Conservation (phyloP, 331 rosid species). For the Arachis monticola region DNA sequence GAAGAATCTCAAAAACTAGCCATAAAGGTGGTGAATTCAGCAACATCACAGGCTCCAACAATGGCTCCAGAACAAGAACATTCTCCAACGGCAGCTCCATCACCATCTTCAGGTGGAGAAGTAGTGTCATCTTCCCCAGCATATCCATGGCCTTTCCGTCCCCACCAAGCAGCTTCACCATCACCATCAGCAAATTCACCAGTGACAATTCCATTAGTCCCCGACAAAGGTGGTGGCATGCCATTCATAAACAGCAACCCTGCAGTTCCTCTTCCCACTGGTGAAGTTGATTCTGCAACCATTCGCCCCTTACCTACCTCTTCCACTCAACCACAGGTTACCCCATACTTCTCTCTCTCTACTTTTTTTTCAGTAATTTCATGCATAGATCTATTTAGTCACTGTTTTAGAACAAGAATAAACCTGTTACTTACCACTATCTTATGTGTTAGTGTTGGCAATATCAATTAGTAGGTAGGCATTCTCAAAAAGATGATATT, state of each 20-base stretch:
- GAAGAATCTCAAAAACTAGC: conserved; percentile 73
- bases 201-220: conserved; percentile 57
- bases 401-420: too few species aligned
- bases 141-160: conserved; percentile 86
- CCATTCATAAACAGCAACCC: conserved; percentile 97
- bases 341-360: background rate
- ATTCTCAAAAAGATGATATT: too few species aligned
- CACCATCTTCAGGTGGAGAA: conserved; percentile 66
- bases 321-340: conserved; percentile 53
- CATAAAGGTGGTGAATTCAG: conserved; percentile 52
- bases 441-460: too few species aligned
- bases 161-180: conserved; percentile 59
- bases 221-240: conserved; percentile 61
- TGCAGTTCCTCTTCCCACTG: conserved; percentile 93
- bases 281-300: conserved; percentile 92
- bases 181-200: conserved; percentile 60
- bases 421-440: too few species aligned
- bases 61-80: conserved; percentile 46
- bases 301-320: conserved; percentile 77
- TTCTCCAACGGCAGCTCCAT: conserved; percentile 66
- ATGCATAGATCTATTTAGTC: too few species aligned
- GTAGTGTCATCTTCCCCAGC: conserved; percentile 58
- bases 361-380: too few species aligned
- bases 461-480: too few species aligned
- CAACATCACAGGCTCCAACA: conserved; percentile 36